phyloP scores from a whole-genome alignment of 176 grass and related monocot species.

The Ensete ventricosum region DNA sequence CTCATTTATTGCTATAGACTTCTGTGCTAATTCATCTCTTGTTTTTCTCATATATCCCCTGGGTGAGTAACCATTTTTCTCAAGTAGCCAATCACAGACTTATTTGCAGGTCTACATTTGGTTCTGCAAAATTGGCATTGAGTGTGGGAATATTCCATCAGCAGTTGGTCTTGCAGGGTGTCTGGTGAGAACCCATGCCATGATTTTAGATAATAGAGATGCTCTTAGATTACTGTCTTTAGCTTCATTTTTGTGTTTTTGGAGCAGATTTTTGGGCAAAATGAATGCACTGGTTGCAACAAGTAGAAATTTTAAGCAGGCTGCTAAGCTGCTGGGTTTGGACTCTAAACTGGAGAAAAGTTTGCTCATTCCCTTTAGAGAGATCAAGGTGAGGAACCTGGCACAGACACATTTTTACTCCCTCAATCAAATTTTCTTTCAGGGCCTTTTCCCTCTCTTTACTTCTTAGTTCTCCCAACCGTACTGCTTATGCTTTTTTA shows the following conservation, averaged over 20 bases:
- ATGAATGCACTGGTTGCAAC: slow-evolving; percentile 20
- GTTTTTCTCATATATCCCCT: background rate
- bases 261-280: background rate
- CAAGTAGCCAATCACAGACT: background rate
- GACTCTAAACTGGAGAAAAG: slow-evolving; percentile 22
- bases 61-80: background rate
- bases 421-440: background rate
- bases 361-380: slow-evolving; percentile 21
- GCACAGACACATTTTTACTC: background rate
- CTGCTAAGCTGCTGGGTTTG: slow-evolving; percentile 21
- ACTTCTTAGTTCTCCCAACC: background rate
- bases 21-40: background rate
- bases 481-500: too few relatives aligned
- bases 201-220: background rate
- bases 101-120: background rate
- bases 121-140: background rate
- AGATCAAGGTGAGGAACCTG: slow-evolving; percentile 8
- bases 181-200: background rate
- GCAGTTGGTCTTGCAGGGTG: background rate
- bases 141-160: background rate
- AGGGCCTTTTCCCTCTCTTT: background rate
- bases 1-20: background rate
- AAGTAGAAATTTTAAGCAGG: slow-evolving; percentile 21
- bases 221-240: background rate
- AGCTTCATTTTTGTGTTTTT: background rate